Evolutionary conservation across 2,329 filamentous ascomycete genomes (phyloP), one percentile per base, ranked within the genome.

Genomic region (Ophiocordyceps camponoti-floridani): DNA sequence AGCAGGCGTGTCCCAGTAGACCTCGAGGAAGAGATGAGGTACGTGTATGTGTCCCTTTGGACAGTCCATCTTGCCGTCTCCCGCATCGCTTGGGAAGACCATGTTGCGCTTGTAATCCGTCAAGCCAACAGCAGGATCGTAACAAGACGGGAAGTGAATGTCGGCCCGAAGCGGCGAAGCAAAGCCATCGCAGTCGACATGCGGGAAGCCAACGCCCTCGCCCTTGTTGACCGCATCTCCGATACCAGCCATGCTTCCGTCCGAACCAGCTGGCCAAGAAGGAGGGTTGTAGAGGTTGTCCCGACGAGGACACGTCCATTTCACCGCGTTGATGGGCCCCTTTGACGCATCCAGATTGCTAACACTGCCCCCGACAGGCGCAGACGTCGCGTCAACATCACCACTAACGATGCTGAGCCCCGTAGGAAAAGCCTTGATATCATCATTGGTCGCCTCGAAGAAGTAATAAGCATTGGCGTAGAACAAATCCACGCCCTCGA

Each of bases 401-500:
- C 84, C 84, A 47, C 71, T 75, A 45, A 88, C 54, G 67, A 89
- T 84, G 56, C 78, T 75, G 51, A 89, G 70, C 18, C 79, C 80
- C 10, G 69, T 56, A 11, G 83, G 84, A 65, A 86, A 88, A 13
- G 82, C 68, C 52, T 72, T 68, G 56, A 85, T 72, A 23, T 77
- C 67, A 53, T 85, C 79, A 50, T 79, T 70, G 51, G 75, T 74
- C 40, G 65, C 54, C 51, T 80, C 75, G 58, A 80, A 79, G 61
- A 82, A 79, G 64, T 89, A 88, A 67, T 91, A 91, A 48, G 74
- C 73, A 55, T 79, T 79, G 73, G 81, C 78, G 57, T 84, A 84
- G 54, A 80, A 78, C 48, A 83, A 63, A 41, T 77, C 68, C 16
- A 87, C 82, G 33, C 71, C 68, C 58, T 79, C 73, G 51, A 84